A percentile compares a stretch with the other conserved stretches of the same genome.
These are phyloP conservation scores for Perkinsela sp. DNA, from an alignment of 208 protist genomes.

Conservation along the genomic window DNA sequence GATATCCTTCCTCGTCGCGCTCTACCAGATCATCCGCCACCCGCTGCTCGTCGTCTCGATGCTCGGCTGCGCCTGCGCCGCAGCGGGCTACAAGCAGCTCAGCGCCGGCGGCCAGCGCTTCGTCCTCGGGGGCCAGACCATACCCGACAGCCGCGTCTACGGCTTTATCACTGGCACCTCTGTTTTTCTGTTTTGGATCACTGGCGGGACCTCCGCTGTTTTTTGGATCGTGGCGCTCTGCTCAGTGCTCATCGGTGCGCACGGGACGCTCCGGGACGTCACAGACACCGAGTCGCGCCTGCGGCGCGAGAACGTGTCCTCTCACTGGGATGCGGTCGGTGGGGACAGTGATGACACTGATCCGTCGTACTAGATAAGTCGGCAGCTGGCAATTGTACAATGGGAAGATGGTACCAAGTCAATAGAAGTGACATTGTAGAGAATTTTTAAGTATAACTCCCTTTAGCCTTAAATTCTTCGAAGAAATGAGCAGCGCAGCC, in stretches of 20 bases:
- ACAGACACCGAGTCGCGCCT: constrained; percentile 13
- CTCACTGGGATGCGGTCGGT: too few relatives aligned
- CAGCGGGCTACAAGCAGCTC: constrained; percentile 15
- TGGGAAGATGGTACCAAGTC: too few relatives aligned
- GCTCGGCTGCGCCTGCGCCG: constrained; percentile 11
- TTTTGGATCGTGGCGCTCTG: constrained; percentile 45
- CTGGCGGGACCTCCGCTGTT: constrained; percentile 31
- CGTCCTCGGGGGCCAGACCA: constrained; percentile 6
- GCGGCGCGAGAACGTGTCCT: too few relatives aligned
- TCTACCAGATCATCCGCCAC: constrained; percentile 43
- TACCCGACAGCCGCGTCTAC: constrained; percentile 28
- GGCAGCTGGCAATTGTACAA: too few relatives aligned
- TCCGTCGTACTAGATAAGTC: too few relatives aligned
- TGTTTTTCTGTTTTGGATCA: constrained; percentile 33
- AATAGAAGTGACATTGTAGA: too few relatives aligned
- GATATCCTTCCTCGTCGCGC: constrained; percentile 27
- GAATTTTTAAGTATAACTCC: too few relatives aligned
- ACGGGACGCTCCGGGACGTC: constrained; percentile 24
- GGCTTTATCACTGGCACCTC: constrained; percentile 17
- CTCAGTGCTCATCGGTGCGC: constrained; percentile 15
- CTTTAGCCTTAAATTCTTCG: too few relatives aligned
- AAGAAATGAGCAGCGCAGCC: too few relatives aligned
- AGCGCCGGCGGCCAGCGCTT: constrained; percentile 11
- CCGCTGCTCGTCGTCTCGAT: constrained; percentile 28
- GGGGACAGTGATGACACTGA: too few relatives aligned